Evolutionary conservation across 768 basidiomycete species (phyloP).

Genomic region (Tulasnella sp.): DNA sequence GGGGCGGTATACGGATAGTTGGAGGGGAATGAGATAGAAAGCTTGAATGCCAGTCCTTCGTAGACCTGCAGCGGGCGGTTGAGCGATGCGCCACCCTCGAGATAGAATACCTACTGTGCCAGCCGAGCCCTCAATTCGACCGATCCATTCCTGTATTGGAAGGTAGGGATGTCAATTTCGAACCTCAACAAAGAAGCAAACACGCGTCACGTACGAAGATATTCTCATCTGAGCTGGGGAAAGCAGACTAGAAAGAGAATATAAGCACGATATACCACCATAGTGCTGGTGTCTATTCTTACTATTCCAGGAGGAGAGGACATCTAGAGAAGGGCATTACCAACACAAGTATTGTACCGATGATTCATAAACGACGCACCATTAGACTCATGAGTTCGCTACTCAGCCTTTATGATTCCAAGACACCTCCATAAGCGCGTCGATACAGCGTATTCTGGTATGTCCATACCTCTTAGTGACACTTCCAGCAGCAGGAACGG

Average conservation of each 20-base stretch:
- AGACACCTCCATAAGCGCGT: background rate
- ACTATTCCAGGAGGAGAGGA: conserved; percentile 81
- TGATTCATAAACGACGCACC: conserved; percentile 35
- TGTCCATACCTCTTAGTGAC: conserved; percentile 64
- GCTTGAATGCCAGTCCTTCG: conserved; percentile 65
- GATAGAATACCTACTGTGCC: conserved; percentile 45
- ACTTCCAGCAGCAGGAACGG: conserved; percentile 53
- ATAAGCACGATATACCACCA: background rate
- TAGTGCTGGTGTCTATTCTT: conserved; percentile 25
- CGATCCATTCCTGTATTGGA: conserved; percentile 54
- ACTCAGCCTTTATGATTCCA: conserved; percentile 42
- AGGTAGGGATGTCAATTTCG: background rate
- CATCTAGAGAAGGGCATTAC: conserved; percentile 41
- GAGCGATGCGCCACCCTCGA: background rate
- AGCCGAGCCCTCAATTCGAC: conserved; percentile 70
- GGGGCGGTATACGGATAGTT: conserved; percentile 85
- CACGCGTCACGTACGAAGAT: conserved; percentile 35
- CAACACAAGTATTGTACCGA: background rate
- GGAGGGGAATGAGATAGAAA: conserved; percentile 71
- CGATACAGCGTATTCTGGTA: background rate
- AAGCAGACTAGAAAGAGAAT: conserved; percentile 51
- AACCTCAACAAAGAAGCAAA: background rate
- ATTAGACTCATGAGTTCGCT: conserved; percentile 83
- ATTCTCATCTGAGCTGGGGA: conserved; percentile 76
- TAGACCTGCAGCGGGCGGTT: conserved; percentile 42